These are phyloP conservation scores for Fusarium veterinarium DNA, from an alignment of 2,329 filamentous ascomycete species.

Conservation along the genomic window DNA sequence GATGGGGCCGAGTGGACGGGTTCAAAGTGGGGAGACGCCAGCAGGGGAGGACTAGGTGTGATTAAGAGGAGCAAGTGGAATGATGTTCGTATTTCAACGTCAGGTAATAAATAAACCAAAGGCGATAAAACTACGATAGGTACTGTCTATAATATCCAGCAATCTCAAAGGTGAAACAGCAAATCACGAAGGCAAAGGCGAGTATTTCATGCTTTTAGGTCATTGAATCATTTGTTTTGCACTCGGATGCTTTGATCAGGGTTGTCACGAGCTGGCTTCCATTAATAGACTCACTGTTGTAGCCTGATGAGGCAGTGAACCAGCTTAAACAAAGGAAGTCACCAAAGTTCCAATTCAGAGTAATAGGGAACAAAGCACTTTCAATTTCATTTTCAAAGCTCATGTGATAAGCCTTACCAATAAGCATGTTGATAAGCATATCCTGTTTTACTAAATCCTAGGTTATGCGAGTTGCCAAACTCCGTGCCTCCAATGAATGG, in stretches of 20 bases:
- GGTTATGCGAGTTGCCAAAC: background rate
- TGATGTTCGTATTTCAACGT: background rate
- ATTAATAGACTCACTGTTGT: background rate
- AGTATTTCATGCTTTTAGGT: background rate
- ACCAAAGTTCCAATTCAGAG: background rate
- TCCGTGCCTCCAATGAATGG: background rate
- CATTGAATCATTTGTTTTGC: too few relatives aligned
- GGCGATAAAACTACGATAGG: background rate
- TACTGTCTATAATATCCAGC: background rate
- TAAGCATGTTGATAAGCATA: background rate
- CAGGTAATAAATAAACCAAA: background rate
- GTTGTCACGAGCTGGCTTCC: background rate
- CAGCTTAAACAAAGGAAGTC: background rate
- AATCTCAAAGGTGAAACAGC: background rate
- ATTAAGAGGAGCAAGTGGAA: conserved; percentile 3
- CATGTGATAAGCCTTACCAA: background rate
- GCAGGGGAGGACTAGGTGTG: background rate
- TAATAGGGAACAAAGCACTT: background rate
- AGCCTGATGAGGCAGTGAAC: background rate
- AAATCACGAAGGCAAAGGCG: background rate
- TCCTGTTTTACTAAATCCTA: background rate
- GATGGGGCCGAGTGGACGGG: conserved; percentile 16
- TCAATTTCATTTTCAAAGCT: background rate
- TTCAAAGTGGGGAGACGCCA: conserved; percentile 21
- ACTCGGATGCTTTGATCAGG: background rate